Conservation (phyloP, 192 early-diverging fungal species). For the Backusella westeae region DNA sequence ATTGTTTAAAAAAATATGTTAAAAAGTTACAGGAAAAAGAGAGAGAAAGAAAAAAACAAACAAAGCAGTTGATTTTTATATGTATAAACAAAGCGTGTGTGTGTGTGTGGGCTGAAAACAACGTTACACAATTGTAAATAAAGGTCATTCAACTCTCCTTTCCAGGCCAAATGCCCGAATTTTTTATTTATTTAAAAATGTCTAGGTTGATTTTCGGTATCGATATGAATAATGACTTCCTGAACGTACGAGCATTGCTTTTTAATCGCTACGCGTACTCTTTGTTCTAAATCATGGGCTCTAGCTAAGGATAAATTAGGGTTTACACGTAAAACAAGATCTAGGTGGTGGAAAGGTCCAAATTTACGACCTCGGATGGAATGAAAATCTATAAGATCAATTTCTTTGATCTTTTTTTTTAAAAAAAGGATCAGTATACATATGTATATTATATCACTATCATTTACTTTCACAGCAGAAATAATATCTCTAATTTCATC, state of each 20-base stretch:
- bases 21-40: not conserved
- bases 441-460: not conserved
- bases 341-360: slow-evolving; percentile 55
- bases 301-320: slow-evolving; percentile 44
- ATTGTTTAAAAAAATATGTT: not conserved
- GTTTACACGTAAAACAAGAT: slow-evolving; percentile 52
- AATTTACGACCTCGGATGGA: slow-evolving; percentile 53
- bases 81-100: not conserved
- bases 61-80: not conserved
- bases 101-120: not conserved
- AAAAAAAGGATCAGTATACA: not conserved
- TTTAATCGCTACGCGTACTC: slow-evolving; percentile 29
- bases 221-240: slow-evolving; percentile 39
- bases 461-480: slow-evolving; percentile 25
- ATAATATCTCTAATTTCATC: slow-evolving; percentile 30
- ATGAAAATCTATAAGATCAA: slow-evolving; percentile 43
- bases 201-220: slow-evolving; percentile 23
- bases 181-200: slow-evolving; percentile 13
- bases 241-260: slow-evolving; percentile 34
- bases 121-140: not conserved
- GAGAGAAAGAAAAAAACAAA: slow-evolving; percentile 8
- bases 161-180: not conserved
- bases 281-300: slow-evolving; percentile 46
- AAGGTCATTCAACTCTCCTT: not conserved
- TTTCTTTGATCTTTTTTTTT: slow-evolving; percentile 17